Evolutionary conservation across 805 yeast species (phyloP).

Genomic region (Kuraishia ogatae): DNA sequence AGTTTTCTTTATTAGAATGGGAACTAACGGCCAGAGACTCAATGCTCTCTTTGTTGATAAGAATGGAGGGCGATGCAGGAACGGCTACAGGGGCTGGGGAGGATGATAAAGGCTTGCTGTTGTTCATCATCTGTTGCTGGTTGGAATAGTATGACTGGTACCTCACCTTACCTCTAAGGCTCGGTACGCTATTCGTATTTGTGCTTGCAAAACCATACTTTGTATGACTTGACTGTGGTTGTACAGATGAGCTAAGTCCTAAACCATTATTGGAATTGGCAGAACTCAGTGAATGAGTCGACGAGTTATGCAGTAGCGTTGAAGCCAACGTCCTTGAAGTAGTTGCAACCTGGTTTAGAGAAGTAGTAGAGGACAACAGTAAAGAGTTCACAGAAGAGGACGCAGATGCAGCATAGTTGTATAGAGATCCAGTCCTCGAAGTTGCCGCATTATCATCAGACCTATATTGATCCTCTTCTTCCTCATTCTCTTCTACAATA

Average conservation of each 20-base stretch:
- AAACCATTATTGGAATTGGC: slow-evolving; percentile 5
- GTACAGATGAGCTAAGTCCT: background rate
- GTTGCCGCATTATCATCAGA: background rate
- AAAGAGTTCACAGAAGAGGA: slow-evolving; percentile 1
- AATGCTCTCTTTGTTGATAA: slow-evolving; percentile 4
- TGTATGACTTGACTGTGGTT: background rate
- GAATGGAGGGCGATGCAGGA: slow-evolving; percentile 3
- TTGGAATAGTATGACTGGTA: slow-evolving; percentile 22
- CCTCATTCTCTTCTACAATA: slow-evolving; percentile 1
- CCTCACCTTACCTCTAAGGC: slow-evolving; percentile 7
- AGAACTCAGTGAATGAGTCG: slow-evolving; percentile 18
- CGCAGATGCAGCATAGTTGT: background rate
- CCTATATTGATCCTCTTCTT: slow-evolving; percentile 1
- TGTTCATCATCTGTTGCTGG: slow-evolving; percentile 14
- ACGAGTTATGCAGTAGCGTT: slow-evolving; percentile 12
- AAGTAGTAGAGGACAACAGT: background rate
- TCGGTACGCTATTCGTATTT: slow-evolving; percentile 3
- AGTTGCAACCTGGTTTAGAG: background rate
- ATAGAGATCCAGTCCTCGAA: background rate
- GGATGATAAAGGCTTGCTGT: background rate
- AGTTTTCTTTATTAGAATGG: slow-evolving; percentile 5
- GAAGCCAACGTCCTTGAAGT: background rate
- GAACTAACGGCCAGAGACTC: background rate
- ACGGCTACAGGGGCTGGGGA: slow-evolving; percentile 12
- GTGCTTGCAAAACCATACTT: background rate